Evolutionary conservation across 2,329 filamentous ascomycete species (phyloP).

Genomic region (Capronia epimyces): DNA sequence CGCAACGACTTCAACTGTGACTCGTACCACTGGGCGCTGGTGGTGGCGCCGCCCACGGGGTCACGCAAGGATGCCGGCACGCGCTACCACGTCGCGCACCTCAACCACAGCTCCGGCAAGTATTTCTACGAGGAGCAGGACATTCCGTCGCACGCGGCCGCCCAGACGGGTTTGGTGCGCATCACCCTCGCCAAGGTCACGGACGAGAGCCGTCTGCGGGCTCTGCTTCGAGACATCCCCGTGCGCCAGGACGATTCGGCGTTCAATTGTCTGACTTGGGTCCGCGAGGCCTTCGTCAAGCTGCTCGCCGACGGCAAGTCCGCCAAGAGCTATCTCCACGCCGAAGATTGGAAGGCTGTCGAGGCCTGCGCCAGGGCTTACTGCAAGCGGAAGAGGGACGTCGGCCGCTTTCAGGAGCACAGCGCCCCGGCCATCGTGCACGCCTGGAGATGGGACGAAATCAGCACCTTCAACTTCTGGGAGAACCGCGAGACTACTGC

Average conservation of each 20-base stretch:
- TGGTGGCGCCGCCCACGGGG: conserved; percentile 23
- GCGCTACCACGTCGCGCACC: conserved; percentile 26
- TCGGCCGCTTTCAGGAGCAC: conserved; percentile 20
- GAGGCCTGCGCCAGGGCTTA: conserved; percentile 27
- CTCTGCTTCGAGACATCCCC: conserved; percentile 18
- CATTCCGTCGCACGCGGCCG: conserved; percentile 15
- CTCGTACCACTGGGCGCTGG: conserved; percentile 27
- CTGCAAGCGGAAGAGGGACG: conserved; percentile 25
- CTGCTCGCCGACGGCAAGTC: conserved; percentile 18
- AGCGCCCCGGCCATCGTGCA: neutral
- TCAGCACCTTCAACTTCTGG: conserved; percentile 29
- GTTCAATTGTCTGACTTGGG: conserved; percentile 27
- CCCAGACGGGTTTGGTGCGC: conserved; percentile 21
- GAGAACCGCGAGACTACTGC: conserved; percentile 27
- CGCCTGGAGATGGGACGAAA: conserved; percentile 20
- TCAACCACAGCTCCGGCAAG: conserved; percentile 8
- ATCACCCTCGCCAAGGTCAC: conserved; percentile 26
- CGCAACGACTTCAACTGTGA: conserved; percentile 25
- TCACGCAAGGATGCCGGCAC: conserved; percentile 18
- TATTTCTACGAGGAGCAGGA: conserved; percentile 28
- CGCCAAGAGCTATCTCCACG: conserved; percentile 22
- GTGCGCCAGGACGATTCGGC: conserved; percentile 17
- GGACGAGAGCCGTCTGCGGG: conserved; percentile 21
- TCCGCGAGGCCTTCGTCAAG: conserved; percentile 22
- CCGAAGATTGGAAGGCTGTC: conserved; percentile 25